Evolutionary conservation across 164 flowering plant genomes (phyloP).

Genomic region (Dillenia suffruticosa): DNA sequence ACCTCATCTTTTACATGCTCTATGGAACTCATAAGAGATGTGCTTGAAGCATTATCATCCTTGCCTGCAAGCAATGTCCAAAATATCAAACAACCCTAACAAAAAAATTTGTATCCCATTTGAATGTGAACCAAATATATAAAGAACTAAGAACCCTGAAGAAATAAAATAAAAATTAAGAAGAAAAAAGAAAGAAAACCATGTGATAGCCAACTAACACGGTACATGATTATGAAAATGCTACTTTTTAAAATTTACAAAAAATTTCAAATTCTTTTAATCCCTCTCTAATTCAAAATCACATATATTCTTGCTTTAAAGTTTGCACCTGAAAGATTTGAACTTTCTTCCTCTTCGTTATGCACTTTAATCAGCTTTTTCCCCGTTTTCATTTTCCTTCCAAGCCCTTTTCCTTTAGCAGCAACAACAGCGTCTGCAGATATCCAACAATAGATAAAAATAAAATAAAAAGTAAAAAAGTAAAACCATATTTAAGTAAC

Average conservation of each 20-base stretch:
- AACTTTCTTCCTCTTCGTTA: too few species aligned
- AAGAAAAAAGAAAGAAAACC: too few species aligned
- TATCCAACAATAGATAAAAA: not conserved
- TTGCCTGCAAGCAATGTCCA: slow-evolving; percentile 31
- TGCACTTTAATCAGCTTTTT: too few species aligned
- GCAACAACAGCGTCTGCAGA: not conserved
- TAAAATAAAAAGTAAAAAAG: not conserved
- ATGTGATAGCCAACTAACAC: too few species aligned
- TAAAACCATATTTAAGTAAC: not conserved
- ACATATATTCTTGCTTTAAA: too few species aligned
- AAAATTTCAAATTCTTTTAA: too few species aligned
- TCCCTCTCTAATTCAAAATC: too few species aligned
- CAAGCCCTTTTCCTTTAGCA: slow-evolving; percentile 4
- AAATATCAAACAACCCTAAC: slow-evolving; percentile 3
- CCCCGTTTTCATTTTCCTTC: slow-evolving; percentile 1
- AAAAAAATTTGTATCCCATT: too few species aligned
- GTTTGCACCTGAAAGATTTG: too few species aligned
- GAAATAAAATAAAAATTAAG: too few species aligned
- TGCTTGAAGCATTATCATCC: slow-evolving; percentile 11
- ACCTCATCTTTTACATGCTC: slow-evolving; percentile 22
- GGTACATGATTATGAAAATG: too few species aligned
- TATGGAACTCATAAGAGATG: slow-evolving; percentile 11
- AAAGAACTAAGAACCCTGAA: not conserved
- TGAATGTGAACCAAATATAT: not conserved
- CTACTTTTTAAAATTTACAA: too few species aligned